Conservation (phyloP, 441 rosid genomes). For the Erysimum cheiri region DNA sequence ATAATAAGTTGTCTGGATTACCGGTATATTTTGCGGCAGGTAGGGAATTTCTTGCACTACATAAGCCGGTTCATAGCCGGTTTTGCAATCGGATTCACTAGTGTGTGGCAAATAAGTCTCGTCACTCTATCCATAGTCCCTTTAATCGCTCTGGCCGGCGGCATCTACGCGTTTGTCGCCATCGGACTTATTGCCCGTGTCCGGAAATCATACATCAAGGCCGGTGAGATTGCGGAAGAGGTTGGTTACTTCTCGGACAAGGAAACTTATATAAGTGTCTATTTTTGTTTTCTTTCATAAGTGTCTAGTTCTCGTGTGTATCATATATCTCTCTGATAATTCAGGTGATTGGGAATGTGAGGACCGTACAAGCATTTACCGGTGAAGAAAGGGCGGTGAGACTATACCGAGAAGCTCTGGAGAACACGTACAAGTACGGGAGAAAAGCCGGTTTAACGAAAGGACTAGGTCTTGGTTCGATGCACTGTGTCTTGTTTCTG, state of each 20-base stretch:
- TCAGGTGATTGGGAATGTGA: conserved; percentile 90
- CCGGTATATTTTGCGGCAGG: conserved; percentile 52
- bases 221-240: conserved; percentile 98
- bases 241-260: conserved; percentile 45
- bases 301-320: neutral
- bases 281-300: neutral
- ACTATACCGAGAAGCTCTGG: conserved; percentile 69
- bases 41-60: conserved; percentile 94
- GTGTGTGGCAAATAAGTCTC: conserved; percentile 95
- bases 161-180: conserved; percentile 85
- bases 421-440: conserved; percentile 75
- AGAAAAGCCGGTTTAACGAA: conserved; percentile 84
- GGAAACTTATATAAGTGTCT: neutral
- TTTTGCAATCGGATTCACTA: conserved; percentile 75
- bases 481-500: conserved; percentile 85
- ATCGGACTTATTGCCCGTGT: conserved; percentile 81
- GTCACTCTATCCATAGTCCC: conserved; percentile 96
- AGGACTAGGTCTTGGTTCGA: conserved; percentile 86
- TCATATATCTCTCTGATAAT: neutral
- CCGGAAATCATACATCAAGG: conserved; percentile 86
- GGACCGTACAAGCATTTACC: conserved; percentile 95
- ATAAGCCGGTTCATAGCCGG: conserved; percentile 88
- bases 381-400: conserved; percentile 89
- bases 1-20: neutral
- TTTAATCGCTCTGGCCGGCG: conserved; percentile 91